Percentiles rank a stretch among this genome's conserved stretches.
Evolutionary conservation across 164 flowering plant genomes (phyloP).

Genomic region (Tetracentron sinense): DNA sequence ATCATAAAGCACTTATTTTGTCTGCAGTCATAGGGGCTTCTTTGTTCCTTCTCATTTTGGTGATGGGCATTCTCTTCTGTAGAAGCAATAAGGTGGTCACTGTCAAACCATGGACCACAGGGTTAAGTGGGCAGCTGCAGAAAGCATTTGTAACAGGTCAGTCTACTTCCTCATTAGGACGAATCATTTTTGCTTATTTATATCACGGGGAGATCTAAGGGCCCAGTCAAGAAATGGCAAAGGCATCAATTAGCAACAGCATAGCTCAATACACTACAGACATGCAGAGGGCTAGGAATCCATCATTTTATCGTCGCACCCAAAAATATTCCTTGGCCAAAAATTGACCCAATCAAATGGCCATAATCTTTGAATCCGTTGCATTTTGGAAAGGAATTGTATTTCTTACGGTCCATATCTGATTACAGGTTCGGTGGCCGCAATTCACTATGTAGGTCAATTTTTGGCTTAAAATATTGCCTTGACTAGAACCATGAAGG

Average conservation of each 20-base stretch:
- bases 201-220: background rate
- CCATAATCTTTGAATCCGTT: background rate
- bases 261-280: background rate
- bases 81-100: slow-evolving; percentile 43
- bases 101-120: slow-evolving; percentile 83
- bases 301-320: background rate
- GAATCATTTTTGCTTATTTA: background rate
- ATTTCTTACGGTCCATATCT: background rate
- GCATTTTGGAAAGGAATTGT: background rate
- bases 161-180: slow-evolving; percentile 9
- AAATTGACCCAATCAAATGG: background rate
- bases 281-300: background rate
- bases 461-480: background rate
- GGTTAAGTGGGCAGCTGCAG: slow-evolving; percentile 92
- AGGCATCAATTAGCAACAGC: background rate
- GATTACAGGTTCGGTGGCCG: background rate
- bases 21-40: slow-evolving; percentile 37
- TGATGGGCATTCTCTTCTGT: slow-evolving; percentile 31
- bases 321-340: background rate
- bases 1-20: slow-evolving; percentile 19
- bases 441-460: background rate
- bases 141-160: slow-evolving; percentile 82
- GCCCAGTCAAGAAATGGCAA: background rate
- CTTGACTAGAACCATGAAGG: background rate
- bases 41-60: slow-evolving; percentile 23